Evolutionary conservation across 306 rosid genomes (phyloP), one percentile per base, ranked within the genome.

Genomic region (Cercis canadensis): DNA sequence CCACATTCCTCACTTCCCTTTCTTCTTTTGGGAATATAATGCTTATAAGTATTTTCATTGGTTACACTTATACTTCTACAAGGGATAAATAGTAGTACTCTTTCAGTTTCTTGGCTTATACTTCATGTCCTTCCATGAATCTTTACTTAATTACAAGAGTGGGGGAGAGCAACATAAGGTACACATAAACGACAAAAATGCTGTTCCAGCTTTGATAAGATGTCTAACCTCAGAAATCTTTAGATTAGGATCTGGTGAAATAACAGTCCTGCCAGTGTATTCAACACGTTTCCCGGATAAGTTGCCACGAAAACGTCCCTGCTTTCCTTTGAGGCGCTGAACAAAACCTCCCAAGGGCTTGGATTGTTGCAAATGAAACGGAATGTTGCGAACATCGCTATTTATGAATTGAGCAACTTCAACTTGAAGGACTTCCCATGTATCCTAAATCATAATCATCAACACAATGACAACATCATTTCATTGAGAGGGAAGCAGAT

Each of bases 171-270:
- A 60, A 73, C 36, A 58, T 41, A 71, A 24, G 31, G 16, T 24
- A 24, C 14, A 32, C 16, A 67, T 47, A 51, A 53, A 16, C 36
- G 44, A 58, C 19, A 24, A 49, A 40, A 73, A 58, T 14, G 17
- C 24, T 75, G 16, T 29, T 44, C 70, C 77, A 57, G 72, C 37
- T 69, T 32, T 6, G 37, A 58, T 49, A 34, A 53, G 17, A 76
- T 21, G 34, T 45, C 82, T 68, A 7, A 90, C 98, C 98, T 93
- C 97, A 0, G 96, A 79, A 69, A 93, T 93, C 87, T 87, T 93
- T 57, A 93, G 81, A 83, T 93, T 93, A 57, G 98, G 98, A 70
- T 93, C 97, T 0, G 98, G 98, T n/a, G 97, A 93, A 71, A 93
- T 93, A 62, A 93, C 98, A 50, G 97, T 93, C 83, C 98, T 83